These are phyloP conservation scores for Teratosphaeria nubilosa DNA, from an alignment of 2,329 filamentous ascomycete genomes.

Conservation along the genomic window DNA sequence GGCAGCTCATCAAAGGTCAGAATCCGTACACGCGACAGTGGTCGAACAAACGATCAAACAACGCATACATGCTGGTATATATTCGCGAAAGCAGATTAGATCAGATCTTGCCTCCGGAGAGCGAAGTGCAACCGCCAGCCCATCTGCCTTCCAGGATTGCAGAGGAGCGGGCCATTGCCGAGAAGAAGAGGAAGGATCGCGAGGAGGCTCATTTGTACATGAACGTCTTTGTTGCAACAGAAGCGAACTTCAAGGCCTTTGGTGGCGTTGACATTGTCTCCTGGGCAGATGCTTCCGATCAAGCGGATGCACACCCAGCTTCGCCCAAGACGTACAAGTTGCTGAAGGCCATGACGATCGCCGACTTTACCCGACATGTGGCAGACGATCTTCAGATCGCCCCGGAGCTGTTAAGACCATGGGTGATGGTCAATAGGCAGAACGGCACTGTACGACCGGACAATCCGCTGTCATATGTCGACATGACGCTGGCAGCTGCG, in stretches of 20 bases:
- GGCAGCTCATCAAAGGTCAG: constrained; percentile 42
- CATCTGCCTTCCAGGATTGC: constrained; percentile 72
- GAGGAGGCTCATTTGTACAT: constrained; percentile 94
- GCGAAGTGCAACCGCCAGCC: constrained; percentile 65
- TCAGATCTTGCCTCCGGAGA: constrained; percentile 65
- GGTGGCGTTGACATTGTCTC: constrained; percentile 69
- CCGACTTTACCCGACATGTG: constrained; percentile 62
- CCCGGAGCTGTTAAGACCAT: constrained; percentile 64
- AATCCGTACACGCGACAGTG: constrained; percentile 56
- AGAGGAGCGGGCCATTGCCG: constrained; percentile 67
- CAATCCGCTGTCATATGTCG: constrained; percentile 66
- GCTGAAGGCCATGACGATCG: constrained; percentile 63
- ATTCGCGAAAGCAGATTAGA: constrained; percentile 81
- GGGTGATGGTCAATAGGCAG: constrained; percentile 97
- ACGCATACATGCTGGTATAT: constrained; percentile 98
- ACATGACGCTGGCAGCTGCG: constrained; percentile 58
- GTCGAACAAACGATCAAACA: constrained; percentile 61
- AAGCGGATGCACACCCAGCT: constrained; percentile 55
- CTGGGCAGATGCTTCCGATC: constrained; percentile 47
- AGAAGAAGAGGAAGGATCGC: constrained; percentile 73
- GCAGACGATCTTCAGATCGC: constrained; percentile 61
- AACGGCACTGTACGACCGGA: constrained; percentile 95
- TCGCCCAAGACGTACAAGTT: constrained; percentile 64
- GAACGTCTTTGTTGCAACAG: constrained; percentile 68
- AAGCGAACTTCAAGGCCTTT: constrained; percentile 70